These are phyloP conservation scores for Penicilliopsis zonata DNA, from an alignment of 495 filamentous ascomycete genomes.

Conservation along the genomic window DNA sequence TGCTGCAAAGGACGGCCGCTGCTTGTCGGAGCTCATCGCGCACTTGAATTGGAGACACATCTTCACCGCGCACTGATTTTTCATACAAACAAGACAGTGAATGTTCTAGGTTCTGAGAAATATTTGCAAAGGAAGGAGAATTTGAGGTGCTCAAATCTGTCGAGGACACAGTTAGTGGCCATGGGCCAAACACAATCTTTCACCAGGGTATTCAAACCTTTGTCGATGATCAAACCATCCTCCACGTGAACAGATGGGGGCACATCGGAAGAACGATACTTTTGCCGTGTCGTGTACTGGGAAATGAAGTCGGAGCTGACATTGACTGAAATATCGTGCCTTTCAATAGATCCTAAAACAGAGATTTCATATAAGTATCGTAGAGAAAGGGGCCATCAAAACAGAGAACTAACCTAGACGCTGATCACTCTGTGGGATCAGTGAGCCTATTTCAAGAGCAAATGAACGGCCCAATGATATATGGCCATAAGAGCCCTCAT, in stretches of 20 bases:
- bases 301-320: conserved; percentile 91
- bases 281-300: conserved; percentile 93
- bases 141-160: conserved; percentile 1
- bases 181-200: no score
- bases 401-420: conserved; percentile 43
- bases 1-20: conserved; percentile 71
- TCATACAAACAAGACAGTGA: conserved; percentile 45
- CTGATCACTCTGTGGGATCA: conserved; percentile 81
- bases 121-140: conserved; percentile 5
- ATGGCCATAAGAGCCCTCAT: conserved; percentile 76
- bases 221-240: conserved; percentile 4
- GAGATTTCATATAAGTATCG: conserved; percentile 3
- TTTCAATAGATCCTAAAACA: conserved; percentile 53
- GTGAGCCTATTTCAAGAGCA: conserved; percentile 80
- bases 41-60: conserved; percentile 60
- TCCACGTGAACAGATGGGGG: conserved; percentile 14
- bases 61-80: conserved; percentile 49
- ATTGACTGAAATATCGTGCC: conserved; percentile 60
- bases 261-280: conserved; percentile 71
- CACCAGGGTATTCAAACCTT: conserved; percentile 8
- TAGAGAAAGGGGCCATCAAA: background rate
- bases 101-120: conserved; percentile 17
- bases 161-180: no score
- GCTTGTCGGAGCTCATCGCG: conserved; percentile 71
- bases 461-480: conserved; percentile 92